Conservation (phyloP, 192 early-diverging fungal genomes). For the Linnemannia elongata region DNA sequence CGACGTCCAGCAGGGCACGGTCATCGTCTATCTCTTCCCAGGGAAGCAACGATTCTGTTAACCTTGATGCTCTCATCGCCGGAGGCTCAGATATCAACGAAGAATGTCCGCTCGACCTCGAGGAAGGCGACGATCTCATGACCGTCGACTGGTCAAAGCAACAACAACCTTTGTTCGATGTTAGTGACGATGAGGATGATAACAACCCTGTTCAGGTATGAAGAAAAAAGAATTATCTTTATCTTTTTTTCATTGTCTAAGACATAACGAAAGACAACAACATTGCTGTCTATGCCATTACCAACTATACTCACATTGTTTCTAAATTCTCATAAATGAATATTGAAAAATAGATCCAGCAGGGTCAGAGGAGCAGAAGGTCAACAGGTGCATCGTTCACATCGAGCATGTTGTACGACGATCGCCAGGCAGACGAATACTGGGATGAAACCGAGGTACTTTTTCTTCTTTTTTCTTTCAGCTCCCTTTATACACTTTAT, state of each 20-base stretch:
- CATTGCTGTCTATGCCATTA: neutral
- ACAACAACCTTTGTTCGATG: neutral
- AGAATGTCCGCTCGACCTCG: conserved; percentile 40
- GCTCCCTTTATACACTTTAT: neutral
- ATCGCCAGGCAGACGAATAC: conserved; percentile 15
- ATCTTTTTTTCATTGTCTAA: neutral
- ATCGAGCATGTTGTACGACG: conserved; percentile 8
- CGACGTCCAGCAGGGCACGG: conserved; percentile 17
- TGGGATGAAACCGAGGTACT: conserved; percentile 29
- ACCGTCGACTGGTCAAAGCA: conserved; percentile 34
- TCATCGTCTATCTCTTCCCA: conserved; percentile 43
- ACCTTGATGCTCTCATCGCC: conserved; percentile 54
- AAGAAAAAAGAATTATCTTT: too few species aligned
- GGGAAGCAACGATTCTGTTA: conserved; percentile 44
- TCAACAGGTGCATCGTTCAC: neutral
- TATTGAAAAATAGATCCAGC: neutral
- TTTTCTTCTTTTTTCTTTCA: neutral
- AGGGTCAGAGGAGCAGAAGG: neutral
- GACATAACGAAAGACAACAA: neutral
- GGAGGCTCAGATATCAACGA: conserved; percentile 50
- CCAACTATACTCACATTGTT: neutral
- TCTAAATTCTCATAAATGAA: neutral
- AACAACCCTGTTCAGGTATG: neutral
- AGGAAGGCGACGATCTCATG: conserved; percentile 35
- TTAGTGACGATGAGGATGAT: neutral